Evolutionary conservation across 768 basidiomycete genomes (phyloP).

Genomic region (Lactifluus echinatus): DNA sequence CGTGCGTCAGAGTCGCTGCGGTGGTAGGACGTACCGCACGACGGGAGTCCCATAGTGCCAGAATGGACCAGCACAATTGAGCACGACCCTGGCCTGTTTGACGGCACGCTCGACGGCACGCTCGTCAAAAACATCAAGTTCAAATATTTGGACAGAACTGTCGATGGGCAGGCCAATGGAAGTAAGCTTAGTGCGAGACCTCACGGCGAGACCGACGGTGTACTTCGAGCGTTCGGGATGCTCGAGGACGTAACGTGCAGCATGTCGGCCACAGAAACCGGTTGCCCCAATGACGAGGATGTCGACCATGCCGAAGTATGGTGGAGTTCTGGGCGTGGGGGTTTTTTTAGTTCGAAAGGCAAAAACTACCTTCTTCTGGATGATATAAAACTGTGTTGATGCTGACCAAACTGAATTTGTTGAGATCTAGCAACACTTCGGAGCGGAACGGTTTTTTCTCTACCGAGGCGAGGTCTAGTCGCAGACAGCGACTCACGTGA

Average conservation of each 20-base stretch:
- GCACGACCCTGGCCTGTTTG: slow-evolving; percentile 51
- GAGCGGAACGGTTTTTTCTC: no score
- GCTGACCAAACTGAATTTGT: no score
- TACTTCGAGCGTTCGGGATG: slow-evolving; percentile 16
- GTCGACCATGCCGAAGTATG: slow-evolving; percentile 19
- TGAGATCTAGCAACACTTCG: no score
- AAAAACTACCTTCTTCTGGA: no score
- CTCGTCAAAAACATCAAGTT: slow-evolving; percentile 51
- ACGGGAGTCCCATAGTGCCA: slow-evolving; percentile 66
- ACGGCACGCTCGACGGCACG: slow-evolving; percentile 51
- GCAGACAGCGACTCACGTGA: no score
- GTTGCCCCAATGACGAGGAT: slow-evolving; percentile 21
- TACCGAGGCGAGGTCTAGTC: no score
- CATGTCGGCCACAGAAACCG: slow-evolving; percentile 19
- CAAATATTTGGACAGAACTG: slow-evolving; percentile 32
- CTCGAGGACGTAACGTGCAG: slow-evolving; percentile 16
- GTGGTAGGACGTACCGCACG: slow-evolving; percentile 39
- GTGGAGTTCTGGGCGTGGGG: no score
- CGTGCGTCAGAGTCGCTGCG: not conserved
- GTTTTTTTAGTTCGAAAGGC: no score
- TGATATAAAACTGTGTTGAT: no score
- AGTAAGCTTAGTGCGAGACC: slow-evolving; percentile 14
- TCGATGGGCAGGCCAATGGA: slow-evolving; percentile 8
- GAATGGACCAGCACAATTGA: slow-evolving; percentile 73
- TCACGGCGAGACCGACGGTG: slow-evolving; percentile 12